Evolutionary conservation across 257 asterid genomes (phyloP).

Genomic region (Solanum stenotomum): DNA sequence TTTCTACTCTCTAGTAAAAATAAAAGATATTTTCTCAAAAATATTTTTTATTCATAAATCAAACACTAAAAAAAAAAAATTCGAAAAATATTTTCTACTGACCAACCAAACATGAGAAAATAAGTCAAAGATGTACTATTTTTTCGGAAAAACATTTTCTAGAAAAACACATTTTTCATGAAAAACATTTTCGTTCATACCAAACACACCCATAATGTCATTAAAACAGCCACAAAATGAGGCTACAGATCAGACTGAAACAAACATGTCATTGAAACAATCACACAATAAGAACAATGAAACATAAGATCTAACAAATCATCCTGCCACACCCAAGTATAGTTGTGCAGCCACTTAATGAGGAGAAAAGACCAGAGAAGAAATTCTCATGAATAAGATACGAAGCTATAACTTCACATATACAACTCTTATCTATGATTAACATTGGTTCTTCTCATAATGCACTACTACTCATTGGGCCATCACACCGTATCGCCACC

Average conservation of each 20-base stretch:
- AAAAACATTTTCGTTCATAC: too few relatives aligned
- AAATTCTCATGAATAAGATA: background rate
- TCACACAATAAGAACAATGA: background rate
- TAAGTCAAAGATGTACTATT: too few relatives aligned
- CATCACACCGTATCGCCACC: background rate
- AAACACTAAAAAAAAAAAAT: too few relatives aligned
- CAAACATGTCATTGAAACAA: background rate
- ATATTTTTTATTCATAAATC: too few relatives aligned
- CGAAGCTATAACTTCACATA: background rate
- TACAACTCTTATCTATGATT: background rate
- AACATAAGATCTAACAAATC: background rate
- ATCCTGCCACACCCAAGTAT: background rate
- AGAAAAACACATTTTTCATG: too few relatives aligned
- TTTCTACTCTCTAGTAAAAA: too few relatives aligned
- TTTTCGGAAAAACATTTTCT: too few relatives aligned
- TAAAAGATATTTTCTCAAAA: too few relatives aligned
- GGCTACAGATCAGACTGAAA: background rate
- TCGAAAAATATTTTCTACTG: too few relatives aligned
- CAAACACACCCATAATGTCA: too few relatives aligned
- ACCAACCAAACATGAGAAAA: too few relatives aligned
- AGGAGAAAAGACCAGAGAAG: background rate
- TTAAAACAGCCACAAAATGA: too few relatives aligned
- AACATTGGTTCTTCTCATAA: background rate
- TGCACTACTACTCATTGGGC: background rate
- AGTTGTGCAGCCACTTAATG: background rate